Base-by-base conservation (phyloP, 331 rosid genomes). In the Quercus lobata region DNA sequence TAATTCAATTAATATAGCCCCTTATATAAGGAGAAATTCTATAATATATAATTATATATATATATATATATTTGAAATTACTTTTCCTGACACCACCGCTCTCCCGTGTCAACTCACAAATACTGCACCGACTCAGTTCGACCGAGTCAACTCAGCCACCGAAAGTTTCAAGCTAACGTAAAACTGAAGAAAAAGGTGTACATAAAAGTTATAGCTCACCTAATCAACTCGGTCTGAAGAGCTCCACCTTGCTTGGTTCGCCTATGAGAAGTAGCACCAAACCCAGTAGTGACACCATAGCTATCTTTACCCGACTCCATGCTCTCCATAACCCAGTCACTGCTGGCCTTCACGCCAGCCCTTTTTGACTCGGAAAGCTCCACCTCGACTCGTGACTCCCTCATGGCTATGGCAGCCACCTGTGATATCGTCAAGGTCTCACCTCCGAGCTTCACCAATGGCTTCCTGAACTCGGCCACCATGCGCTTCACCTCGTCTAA, bases 271-370 rank as follows among this genome's bases (percentile, higher is more conserved):
- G 93, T 94, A 1, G 98, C 94, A 69, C 98, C 98, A 80, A 94
- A 94, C 0, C 98, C 98, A 5, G 98, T 93, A 68, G 98, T 93
- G 53, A 93, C 91, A 9, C 98, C 98, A 18, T 93, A 93, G 72
- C 93, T 91, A 61, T 93, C 98, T 0, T 88, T 90, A 1, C 98
- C 98, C 0, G 86, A 88, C 29, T 76, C 81, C 97, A 93, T 89
- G 77, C 96, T 89, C 1, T 91, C 87, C 94, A 91, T 85, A n/a
- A 93, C 96, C 98, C 98, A 93, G 1, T 93, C 93, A 29, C 96
- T 90, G 80, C 98, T 94, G 1, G 98, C 98, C 86, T 92, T 84
- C 6, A 92, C 98, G 3, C 97, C 94, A 1, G 85, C 93, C 66
- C 96, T 77, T 0, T 93, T 81, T 3, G 87, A 78, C 84, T 94